These are phyloP conservation scores for Sporothrix dimorphospora DNA, from an alignment of 2,329 filamentous ascomycete species.

Conservation along the genomic window DNA sequence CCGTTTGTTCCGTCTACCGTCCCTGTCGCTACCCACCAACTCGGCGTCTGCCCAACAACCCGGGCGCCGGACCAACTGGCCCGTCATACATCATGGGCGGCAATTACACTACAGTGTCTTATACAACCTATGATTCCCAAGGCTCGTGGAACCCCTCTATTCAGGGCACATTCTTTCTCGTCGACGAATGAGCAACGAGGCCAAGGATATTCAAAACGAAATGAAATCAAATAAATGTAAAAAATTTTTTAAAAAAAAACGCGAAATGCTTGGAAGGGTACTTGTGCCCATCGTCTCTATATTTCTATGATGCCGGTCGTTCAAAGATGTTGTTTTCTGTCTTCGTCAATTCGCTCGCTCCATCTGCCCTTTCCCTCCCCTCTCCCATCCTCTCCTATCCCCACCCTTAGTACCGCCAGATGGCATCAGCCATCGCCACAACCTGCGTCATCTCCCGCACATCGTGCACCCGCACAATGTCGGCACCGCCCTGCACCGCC, in stretches of 20 bases:
- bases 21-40: background rate
- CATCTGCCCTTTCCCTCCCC: background rate
- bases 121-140: background rate
- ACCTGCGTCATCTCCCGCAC: constrained; percentile 84
- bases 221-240: background rate
- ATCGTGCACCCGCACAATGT: constrained; percentile 92
- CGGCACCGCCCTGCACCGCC: constrained; percentile 82
- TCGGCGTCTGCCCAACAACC: background rate
- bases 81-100: background rate
- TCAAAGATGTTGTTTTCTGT: background rate
- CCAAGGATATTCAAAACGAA: background rate
- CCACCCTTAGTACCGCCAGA: constrained; percentile 62
- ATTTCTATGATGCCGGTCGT: background rate
- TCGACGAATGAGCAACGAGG: background rate
- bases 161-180: background rate
- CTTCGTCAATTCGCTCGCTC: background rate
- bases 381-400: background rate
- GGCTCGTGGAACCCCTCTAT: background rate
- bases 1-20: background rate
- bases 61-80: background rate
- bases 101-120: background rate
- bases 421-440: constrained; percentile 87
- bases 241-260: no score
- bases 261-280: background rate
- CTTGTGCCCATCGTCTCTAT: background rate